Evolutionary conservation across 345 rosid species (phyloP).

Genomic region (Leavenworthia alabamica): DNA sequence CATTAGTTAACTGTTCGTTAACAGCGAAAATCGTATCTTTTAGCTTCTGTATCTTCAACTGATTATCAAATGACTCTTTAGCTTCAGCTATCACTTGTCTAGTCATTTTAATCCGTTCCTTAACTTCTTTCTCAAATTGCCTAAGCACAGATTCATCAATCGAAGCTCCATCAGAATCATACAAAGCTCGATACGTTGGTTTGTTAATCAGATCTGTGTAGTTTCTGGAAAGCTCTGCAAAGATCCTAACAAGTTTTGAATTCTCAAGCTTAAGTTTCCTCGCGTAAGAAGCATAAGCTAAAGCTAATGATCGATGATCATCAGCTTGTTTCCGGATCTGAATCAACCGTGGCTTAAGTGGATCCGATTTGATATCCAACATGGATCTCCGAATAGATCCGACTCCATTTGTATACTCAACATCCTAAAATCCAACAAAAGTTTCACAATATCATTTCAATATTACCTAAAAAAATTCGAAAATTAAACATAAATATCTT

Average conservation of each 20-base stretch:
- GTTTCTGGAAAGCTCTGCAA: conserved; percentile 80
- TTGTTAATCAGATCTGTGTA: conserved; percentile 76
- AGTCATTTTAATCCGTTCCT: conserved; percentile 81
- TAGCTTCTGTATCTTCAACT: conserved; percentile 88
- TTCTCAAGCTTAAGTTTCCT: conserved; percentile 93
- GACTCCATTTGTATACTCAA: conserved; percentile 31
- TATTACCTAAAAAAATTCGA: not conserved
- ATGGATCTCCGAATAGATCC: conserved; percentile 69
- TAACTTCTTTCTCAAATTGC: conserved; percentile 92
- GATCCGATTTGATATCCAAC: conserved; percentile 78
- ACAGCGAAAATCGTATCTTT: conserved; percentile 85
- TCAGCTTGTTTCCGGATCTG: conserved; percentile 97
- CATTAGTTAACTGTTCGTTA: conserved; percentile 81
- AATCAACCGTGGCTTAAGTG: conserved; percentile 74
- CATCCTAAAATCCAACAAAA: conserved; percentile 36
- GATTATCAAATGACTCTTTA: conserved; percentile 90
- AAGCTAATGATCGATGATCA: conserved; percentile 71
- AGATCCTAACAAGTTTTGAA: conserved; percentile 75
- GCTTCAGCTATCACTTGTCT: conserved; percentile 86
- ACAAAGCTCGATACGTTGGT: conserved; percentile 52
- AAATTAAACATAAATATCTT: conserved; percentile 8
- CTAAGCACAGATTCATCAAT: conserved; percentile 64
- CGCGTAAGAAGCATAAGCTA: conserved; percentile 89
- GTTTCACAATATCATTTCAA: not conserved
- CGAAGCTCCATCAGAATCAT: conserved; percentile 52